Evolutionary conservation across 78 protist genomes (phyloP), one percentile per base, ranked within the genome.

Genomic region (Capsaspora owczarzaki): DNA sequence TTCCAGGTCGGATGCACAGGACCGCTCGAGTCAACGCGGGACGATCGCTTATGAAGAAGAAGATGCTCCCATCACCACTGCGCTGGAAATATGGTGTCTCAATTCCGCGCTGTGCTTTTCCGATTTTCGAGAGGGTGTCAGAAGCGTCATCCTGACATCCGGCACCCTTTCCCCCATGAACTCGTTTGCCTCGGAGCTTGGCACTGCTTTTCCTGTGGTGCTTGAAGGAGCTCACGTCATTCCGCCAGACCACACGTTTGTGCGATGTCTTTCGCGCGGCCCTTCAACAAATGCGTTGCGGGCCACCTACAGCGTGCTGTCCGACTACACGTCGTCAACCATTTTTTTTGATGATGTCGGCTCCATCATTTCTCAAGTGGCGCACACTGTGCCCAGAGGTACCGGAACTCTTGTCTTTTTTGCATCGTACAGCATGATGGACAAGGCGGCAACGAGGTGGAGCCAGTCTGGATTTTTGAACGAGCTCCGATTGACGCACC

Each of bases 341-440:
- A n/a, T n/a, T n/a, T n/a, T n/a, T n/a, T n/a, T n/a, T n/a, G n/a
- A n/a, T n/a, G n/a, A n/a, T n/a, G n/a, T n/a, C n/a, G n/a, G n/a
- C n/a, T n/a, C n/a, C n/a, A n/a, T n/a, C n/a, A n/a, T n/a, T n/a
- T n/a, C n/a, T n/a, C n/a, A n/a, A n/a, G n/a, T n/a, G n/a, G n/a
- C n/a, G n/a, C n/a, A n/a, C n/a, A n/a, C n/a, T n/a, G n/a, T n/a
- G n/a, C n/a, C n/a, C n/a, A n/a, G n/a, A n/a, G n/a, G n/a, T n/a
- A n/a, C n/a, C 29, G 89, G 89, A 1, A 83, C 81, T 33, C 61
- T 86, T 22, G 25, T n/a, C 38, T 87, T 87, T 47, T 43, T 87
- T n/a, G 68, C 90, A 37, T 78, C 85, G 42, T 87, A 83, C 81
- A 0, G 42, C n/a, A 20, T 79, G 46, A 37, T 87, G 41, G 76